Evolutionary conservation across 768 basidiomycete genomes (phyloP).

Genomic region (Pisolithus microcarpus): DNA sequence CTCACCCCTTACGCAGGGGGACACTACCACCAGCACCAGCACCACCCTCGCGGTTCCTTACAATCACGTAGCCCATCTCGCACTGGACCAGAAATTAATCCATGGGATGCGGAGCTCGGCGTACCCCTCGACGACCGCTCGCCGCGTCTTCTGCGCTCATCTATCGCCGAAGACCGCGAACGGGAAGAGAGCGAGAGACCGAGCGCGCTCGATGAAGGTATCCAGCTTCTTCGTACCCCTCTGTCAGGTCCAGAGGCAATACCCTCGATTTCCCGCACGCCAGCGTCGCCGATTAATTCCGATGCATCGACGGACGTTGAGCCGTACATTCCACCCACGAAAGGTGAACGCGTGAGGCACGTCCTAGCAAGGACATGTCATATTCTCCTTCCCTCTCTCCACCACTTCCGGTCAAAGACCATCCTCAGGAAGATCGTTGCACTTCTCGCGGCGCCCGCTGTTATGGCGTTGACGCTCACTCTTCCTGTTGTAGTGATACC

Average conservation of each 20-base stretch:
- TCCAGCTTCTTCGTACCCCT: slow-evolving; percentile 7
- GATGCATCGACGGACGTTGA: slow-evolving; percentile 40
- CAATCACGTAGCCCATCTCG: slow-evolving; percentile 26
- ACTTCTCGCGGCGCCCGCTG: slow-evolving; percentile 79
- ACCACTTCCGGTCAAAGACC: slow-evolving; percentile 64
- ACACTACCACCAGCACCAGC: slow-evolving; percentile 68
- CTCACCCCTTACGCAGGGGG: slow-evolving; percentile 71
- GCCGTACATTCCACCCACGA: slow-evolving; percentile 34
- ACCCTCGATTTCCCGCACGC: slow-evolving; percentile 53
- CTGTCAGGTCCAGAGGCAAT: slow-evolving; percentile 26
- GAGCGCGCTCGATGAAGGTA: slow-evolving; percentile 10
- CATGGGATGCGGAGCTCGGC: slow-evolving; percentile 46
- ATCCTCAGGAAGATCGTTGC: slow-evolving; percentile 64
- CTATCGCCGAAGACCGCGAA: slow-evolving; percentile 15
- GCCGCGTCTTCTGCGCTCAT: slow-evolving; percentile 26
- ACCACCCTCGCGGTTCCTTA: slow-evolving; percentile 28
- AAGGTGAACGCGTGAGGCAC: slow-evolving; percentile 29
- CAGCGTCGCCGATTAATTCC: slow-evolving; percentile 37
- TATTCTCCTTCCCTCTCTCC: slow-evolving; percentile 81
- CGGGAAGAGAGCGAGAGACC: slow-evolving; percentile 7
- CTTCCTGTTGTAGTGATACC: slow-evolving; percentile 80
- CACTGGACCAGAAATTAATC: slow-evolving; percentile 28
- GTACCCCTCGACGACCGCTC: slow-evolving; percentile 49
- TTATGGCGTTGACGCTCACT: slow-evolving; percentile 80
- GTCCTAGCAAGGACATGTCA: slow-evolving; percentile 41